Percentiles rank a stretch among this genome's conserved stretches.
These are phyloP conservation scores for Chaetomium strumarium DNA, from an alignment of 2,329 filamentous ascomycete genomes.

Conservation along the genomic window DNA sequence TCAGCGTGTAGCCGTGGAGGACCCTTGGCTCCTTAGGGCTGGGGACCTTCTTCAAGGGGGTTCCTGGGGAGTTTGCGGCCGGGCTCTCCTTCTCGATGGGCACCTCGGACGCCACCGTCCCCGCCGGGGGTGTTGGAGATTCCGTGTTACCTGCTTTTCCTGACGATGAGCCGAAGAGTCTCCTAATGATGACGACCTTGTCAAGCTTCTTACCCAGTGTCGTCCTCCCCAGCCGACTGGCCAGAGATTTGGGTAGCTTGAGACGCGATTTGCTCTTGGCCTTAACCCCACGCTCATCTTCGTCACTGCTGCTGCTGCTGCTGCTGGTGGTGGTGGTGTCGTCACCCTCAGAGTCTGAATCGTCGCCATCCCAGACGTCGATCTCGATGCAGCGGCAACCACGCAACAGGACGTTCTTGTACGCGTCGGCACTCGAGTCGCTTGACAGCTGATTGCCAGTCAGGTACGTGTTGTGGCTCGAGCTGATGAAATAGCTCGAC, in stretches of 20 bases:
- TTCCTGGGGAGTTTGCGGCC: background rate
- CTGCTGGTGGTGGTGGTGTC: constrained; percentile 16
- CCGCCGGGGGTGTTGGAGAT: background rate
- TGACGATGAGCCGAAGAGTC: constrained; percentile 8
- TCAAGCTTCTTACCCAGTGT: constrained; percentile 39
- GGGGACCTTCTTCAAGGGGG: constrained; percentile 14
- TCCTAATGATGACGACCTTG: constrained; percentile 26
- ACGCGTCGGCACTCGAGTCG: constrained; percentile 79
- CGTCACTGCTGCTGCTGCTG: constrained; percentile 30
- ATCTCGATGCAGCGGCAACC: constrained; percentile 91
- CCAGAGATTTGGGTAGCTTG: constrained; percentile 40
- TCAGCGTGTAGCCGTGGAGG: constrained; percentile 83
- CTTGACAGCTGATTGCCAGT: constrained; percentile 83
- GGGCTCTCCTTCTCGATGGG: constrained; percentile 10
- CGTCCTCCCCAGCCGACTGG: constrained; percentile 43
- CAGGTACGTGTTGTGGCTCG: constrained; percentile 92
- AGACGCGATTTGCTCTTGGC: constrained; percentile 53
- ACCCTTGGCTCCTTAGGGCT: constrained; percentile 63
- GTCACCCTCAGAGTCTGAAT: constrained; percentile 57
- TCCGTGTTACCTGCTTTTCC: constrained; percentile 6
- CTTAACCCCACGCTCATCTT: constrained; percentile 48
- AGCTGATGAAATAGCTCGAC: constrained; percentile 89
- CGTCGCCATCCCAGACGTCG: constrained; percentile 89
- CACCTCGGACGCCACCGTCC: background rate
- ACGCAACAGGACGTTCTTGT: constrained; percentile 74